Conservation (phyloP, 345 rosid genomes). For the Excoecaria cochinchinensis region DNA sequence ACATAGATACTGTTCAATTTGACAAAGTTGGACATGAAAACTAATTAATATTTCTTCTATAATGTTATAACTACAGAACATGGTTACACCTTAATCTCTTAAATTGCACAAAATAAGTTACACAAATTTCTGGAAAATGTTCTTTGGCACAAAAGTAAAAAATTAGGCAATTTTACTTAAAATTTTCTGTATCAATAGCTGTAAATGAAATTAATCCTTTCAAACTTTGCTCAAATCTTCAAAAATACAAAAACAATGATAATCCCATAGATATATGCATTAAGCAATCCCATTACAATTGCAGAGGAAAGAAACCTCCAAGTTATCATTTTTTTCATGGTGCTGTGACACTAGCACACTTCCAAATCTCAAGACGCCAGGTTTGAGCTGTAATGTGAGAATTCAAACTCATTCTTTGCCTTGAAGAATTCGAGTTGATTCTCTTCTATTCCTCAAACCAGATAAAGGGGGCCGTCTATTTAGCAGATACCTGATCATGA, state of each 20-base stretch:
- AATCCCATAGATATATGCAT: not conserved
- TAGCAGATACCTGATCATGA: not conserved
- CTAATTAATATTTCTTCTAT: too few species aligned
- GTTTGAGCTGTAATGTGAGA: not conserved
- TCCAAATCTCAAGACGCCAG: not conserved
- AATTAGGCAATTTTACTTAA: not conserved
- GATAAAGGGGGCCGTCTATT: not conserved
- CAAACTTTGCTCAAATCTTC: not conserved
- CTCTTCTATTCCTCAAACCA: not conserved
- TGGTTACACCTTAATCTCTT: too few species aligned
- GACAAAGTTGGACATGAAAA: too few species aligned
- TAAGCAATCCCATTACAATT: not conserved
- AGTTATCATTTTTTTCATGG: not conserved
- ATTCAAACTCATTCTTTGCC: not conserved
- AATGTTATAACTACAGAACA: too few species aligned
- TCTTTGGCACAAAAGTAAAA: not conserved
- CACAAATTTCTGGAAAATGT: not conserved
- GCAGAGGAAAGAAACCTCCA: not conserved
- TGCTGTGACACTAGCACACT: not conserved
- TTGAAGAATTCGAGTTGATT: not conserved
- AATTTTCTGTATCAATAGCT: not conserved
- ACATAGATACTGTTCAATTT: too few species aligned
- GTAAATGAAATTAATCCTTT: not conserved
- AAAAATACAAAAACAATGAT: not conserved
- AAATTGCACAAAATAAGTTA: too few species aligned